Percentiles rank a stretch among this genome's conserved stretches.
Evolutionary conservation across 768 basidiomycete species (phyloP).

Genomic region (Rhodocollybia butyracea): DNA sequence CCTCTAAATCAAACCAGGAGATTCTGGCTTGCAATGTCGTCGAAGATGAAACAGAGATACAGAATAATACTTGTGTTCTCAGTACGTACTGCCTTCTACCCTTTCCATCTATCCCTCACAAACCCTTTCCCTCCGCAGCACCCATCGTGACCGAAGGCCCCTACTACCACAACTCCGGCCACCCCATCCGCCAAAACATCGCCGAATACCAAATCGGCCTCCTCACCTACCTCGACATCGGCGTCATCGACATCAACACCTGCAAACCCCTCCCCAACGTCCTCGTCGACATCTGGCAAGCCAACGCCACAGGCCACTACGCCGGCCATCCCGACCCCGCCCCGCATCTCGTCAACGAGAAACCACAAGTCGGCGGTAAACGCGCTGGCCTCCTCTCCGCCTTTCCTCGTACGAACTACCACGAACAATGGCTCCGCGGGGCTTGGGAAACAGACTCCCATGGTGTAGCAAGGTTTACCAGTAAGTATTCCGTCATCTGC

Average conservation of each 20-base stretch:
- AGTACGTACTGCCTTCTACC: conserved; percentile 15
- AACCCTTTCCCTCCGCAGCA: conserved; percentile 19
- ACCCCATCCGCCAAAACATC: conserved; percentile 52
- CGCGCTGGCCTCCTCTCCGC: conserved; percentile 40
- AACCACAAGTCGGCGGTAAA: conserved; percentile 44
- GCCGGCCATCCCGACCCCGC: conserved; percentile 50
- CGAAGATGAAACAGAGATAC: conserved; percentile 40
- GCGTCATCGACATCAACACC: conserved; percentile 56
- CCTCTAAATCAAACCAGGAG: conserved; percentile 15
- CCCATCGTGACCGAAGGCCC: conserved; percentile 55
- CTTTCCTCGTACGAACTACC: conserved; percentile 38
- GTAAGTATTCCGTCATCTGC: conserved; percentile 27
- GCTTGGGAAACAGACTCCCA: conserved; percentile 53
- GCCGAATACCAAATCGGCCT: conserved; percentile 51
- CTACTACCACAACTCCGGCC: conserved; percentile 48
- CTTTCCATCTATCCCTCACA: not conserved
- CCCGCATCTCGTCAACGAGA: conserved; percentile 38
- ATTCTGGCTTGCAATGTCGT: conserved; percentile 43
- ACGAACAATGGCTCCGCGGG: conserved; percentile 49
- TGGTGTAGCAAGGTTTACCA: conserved; percentile 52
- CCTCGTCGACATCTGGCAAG: conserved; percentile 59
- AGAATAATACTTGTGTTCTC: conserved; percentile 54
- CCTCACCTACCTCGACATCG: conserved; percentile 45
- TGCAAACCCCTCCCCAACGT: conserved; percentile 53
- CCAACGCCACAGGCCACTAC: conserved; percentile 53